Evolutionary conservation across 495 filamentous ascomycete genomes (phyloP), one percentile per base, ranked within the genome.

Genomic region (Friedmanniomyces endolithicus): DNA sequence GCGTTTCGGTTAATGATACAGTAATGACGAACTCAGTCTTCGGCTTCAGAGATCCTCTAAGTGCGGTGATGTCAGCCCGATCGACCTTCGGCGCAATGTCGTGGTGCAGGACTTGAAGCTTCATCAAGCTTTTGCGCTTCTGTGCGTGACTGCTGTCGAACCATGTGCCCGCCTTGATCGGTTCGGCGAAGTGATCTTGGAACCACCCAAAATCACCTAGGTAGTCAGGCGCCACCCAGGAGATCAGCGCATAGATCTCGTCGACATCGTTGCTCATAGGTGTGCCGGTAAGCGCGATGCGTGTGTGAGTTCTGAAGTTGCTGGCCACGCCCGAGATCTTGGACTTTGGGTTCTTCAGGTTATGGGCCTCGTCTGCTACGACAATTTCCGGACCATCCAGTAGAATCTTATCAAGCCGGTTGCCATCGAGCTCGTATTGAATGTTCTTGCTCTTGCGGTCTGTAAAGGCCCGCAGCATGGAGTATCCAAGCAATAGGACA

Each of bases 331-430:
- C 54, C 20, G 80, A 66, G 17, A 88, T 67, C n/a, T 68, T 63
- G 0, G 80, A 66, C 0, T 56, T 62, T 0, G 67, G 66, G 55
- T 86, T 87, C 64, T 92, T 95, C 55, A 95, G 67, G 23, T 66
- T 72, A 61, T 97, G 90, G 0, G 89, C 90, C 65, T 97, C 90
- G 60, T 97, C 90, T 0, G 84, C 84, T 14, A 95, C 69, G n/a
- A 95, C 81, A 39, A 95, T 79, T 48, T 77, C 85, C 0, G 64
- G 46, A 23, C 53, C 53, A 14, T 63, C 27, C 8, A 65, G 50
- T 50, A 63, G 27, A 29, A 59, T 47, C 50, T 58, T n/a, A 27
- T 50, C 50, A n/a, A 55, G 34, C 12, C 53, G 25, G 14, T 39
- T 27, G 9, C 46, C 48, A 27, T 51, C 47, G 16, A 14, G 27